These are phyloP conservation scores for Coniferiporia weirii DNA, from an alignment of 1,284 basidiomycete species.

Conservation along the genomic window DNA sequence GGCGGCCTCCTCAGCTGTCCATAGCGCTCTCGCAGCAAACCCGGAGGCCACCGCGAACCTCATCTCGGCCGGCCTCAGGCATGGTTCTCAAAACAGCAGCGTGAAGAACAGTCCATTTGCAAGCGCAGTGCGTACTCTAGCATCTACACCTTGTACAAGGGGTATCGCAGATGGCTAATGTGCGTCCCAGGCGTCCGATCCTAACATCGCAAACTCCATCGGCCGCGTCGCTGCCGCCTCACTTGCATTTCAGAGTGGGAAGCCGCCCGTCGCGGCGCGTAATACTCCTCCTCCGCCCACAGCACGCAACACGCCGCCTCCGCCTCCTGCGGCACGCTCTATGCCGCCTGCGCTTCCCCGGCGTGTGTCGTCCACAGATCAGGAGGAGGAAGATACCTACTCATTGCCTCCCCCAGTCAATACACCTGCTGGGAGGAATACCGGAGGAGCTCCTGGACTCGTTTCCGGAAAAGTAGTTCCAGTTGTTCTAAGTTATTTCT, in stretches of 20 bases:
- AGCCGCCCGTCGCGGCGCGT: slow-evolving; percentile 14
- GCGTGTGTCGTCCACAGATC: slow-evolving; percentile 31
- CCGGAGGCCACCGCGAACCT: slow-evolving; percentile 38
- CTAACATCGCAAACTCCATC: slow-evolving; percentile 31
- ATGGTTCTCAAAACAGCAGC: slow-evolving; percentile 17
- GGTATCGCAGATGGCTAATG: neutral
- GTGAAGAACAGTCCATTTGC: slow-evolving; percentile 16
- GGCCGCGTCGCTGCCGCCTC: slow-evolving; percentile 49
- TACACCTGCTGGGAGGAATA: slow-evolving; percentile 27
- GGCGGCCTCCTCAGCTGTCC: slow-evolving; percentile 41
- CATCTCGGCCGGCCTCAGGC: slow-evolving; percentile 39
- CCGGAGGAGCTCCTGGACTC: slow-evolving; percentile 1
- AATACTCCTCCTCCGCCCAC: slow-evolving; percentile 31
- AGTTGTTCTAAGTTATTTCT: no score
- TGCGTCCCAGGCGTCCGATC: slow-evolving; percentile 32
- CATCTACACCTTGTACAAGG: neutral
- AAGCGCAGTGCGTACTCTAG: slow-evolving; percentile 8
- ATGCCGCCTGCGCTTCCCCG: slow-evolving; percentile 32
- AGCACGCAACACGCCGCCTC: slow-evolving; percentile 32
- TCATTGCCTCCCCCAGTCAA: slow-evolving; percentile 9
- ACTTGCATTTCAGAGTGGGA: slow-evolving; percentile 29
- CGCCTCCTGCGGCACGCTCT: slow-evolving; percentile 31
- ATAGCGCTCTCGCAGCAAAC: slow-evolving; percentile 42
- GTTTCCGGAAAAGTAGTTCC: neutral
- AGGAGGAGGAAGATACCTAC: slow-evolving; percentile 1